Percentiles rank a stretch among this genome's conserved stretches.
These are phyloP conservation scores for Fraxinus paxiana DNA, from an alignment of 305 asterid species.

Conservation along the genomic window DNA sequence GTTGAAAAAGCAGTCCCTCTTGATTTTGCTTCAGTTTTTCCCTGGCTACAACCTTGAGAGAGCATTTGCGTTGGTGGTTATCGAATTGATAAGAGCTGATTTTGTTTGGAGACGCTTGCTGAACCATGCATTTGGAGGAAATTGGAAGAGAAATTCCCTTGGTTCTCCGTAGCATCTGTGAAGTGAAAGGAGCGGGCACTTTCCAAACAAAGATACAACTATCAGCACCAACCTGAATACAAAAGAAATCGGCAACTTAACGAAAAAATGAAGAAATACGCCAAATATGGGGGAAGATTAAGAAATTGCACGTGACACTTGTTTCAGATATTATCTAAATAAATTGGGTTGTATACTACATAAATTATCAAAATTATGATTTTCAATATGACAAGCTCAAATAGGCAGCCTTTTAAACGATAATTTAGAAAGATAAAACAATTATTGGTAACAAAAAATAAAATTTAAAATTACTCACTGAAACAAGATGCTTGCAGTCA, in stretches of 20 bases:
- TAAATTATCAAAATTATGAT: neutral
- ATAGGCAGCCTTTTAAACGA: neutral
- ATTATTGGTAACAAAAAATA: neutral
- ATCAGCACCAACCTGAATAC: conserved; percentile 52
- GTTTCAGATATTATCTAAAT: neutral
- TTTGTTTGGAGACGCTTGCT: conserved; percentile 27
- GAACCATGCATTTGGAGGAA: conserved; percentile 25
- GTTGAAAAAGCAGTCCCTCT: conserved; percentile 26
- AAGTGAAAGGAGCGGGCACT: conserved; percentile 47
- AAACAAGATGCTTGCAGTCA: conserved; percentile 57
- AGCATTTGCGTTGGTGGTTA: conserved; percentile 25
- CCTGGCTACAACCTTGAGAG: conserved; percentile 25
- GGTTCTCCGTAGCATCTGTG: conserved; percentile 41
- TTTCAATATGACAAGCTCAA: neutral
- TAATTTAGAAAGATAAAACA: neutral
- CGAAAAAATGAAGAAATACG: neutral
- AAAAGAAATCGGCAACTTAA: conserved; percentile 17
- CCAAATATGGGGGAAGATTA: neutral
- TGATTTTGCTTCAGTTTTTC: conserved; percentile 18
- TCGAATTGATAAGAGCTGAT: conserved; percentile 23
- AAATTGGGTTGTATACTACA: neutral
- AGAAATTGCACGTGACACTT: neutral
- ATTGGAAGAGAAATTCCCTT: conserved; percentile 29
- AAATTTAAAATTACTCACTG: conserved; percentile 42
- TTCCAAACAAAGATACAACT: conserved; percentile 70